Evolutionary conservation across 768 basidiomycete species (phyloP), one percentile per base, ranked within the genome.

Genomic region (Amanita subjunquillea): DNA sequence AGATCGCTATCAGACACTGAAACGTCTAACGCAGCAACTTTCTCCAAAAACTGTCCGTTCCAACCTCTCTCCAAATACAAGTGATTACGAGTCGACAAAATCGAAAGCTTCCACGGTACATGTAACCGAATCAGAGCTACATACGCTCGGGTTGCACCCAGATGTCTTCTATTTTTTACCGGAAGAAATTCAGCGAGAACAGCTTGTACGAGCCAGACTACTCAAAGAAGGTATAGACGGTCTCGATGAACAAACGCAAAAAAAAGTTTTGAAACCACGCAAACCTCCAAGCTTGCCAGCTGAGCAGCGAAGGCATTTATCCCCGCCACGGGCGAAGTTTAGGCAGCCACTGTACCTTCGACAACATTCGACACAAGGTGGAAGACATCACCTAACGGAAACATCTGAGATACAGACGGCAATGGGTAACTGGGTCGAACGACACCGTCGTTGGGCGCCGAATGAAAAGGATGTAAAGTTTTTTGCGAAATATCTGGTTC

Each of bases 371-470:
- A 51, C 23, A 37, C 78, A 79, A 55, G 77, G 78, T 29, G 75
- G 76, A 45, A 70, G 72, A 48, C 76, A 73, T 55, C 73, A 75
- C 23, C 82, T 84, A 48, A 76, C 75, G 10, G 81, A 86, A 59
- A 76, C 81, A 20, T 77, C 77, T 23, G 90, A 92, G 55, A 76
- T 97, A 12, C 82, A 90, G 65, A 66, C 66, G 4, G 73, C 85
- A 20, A 74, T 97, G 38, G 82, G 83, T 57, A 63, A 71, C 34
- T 97, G 93, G 93, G 80, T 97, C 6, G 71, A 77, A 42, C 67
- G 72, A 1, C 84, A 87, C 54, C 66, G 67, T 46, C 72, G 76
- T 42, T 72, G 73, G 58, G 74, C 73, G n/a, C 92, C 92, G 38
- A 82, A 83, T 54, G 68, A 71, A 57, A 79, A 75, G 63, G 93